These are phyloP conservation scores for Davidsoniella virescens DNA, from an alignment of 2,329 filamentous ascomycete species.

Conservation along the genomic window DNA sequence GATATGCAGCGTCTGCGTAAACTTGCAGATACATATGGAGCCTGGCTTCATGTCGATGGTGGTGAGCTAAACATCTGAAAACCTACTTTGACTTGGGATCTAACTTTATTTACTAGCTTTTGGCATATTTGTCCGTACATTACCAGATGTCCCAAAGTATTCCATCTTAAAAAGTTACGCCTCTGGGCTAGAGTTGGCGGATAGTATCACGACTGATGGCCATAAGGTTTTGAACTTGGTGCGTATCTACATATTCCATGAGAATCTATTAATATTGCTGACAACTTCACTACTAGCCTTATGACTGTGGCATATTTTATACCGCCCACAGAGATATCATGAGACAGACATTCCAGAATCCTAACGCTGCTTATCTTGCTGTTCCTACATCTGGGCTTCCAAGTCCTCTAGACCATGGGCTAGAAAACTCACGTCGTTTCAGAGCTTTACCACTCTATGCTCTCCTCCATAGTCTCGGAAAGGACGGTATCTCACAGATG, in stretches of 20 bases:
- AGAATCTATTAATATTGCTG: background rate
- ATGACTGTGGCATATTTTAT: slow-evolving; percentile 84
- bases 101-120: slow-evolving; percentile 40
- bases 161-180: slow-evolving; percentile 30
- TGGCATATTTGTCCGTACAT: slow-evolving; percentile 58
- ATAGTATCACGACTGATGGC: slow-evolving; percentile 73
- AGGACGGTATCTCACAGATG: slow-evolving; percentile 50
- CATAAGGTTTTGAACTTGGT: slow-evolving; percentile 89
- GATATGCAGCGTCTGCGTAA: slow-evolving; percentile 48
- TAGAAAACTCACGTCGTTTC: slow-evolving; percentile 86
- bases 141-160: slow-evolving; percentile 44
- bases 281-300: slow-evolving; percentile 37
- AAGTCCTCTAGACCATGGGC: slow-evolving; percentile 72
- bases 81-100: background rate
- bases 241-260: slow-evolving; percentile 19
- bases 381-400: slow-evolving; percentile 34
- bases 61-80: slow-evolving; percentile 26
- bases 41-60: slow-evolving; percentile 84
- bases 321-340: slow-evolving; percentile 45
- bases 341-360: slow-evolving; percentile 57
- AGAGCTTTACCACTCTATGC: slow-evolving; percentile 81
- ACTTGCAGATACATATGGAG: slow-evolving; percentile 54
- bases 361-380: slow-evolving; percentile 67
- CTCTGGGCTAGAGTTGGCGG: slow-evolving; percentile 60
- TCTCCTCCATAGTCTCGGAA: slow-evolving; percentile 58